These are phyloP conservation scores for Tetraselmis chui DNA, from an alignment of 139 green algal species.

Conservation along the genomic window DNA sequence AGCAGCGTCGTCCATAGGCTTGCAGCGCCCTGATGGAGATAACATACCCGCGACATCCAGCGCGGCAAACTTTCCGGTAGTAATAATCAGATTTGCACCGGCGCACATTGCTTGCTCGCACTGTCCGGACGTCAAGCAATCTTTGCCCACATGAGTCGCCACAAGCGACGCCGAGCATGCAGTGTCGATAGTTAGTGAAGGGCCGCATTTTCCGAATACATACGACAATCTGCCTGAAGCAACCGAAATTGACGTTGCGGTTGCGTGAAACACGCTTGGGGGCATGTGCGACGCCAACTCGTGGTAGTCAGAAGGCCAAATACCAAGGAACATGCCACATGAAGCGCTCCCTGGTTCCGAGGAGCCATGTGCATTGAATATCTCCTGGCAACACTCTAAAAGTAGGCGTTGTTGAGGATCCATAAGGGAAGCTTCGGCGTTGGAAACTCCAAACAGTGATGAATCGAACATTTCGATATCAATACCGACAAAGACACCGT, in stretches of 20 bases:
- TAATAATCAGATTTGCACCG: not conserved
- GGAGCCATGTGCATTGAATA: not conserved
- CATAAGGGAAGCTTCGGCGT: conserved; percentile 32
- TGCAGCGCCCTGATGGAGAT: conserved; percentile 68
- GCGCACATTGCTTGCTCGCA: not conserved
- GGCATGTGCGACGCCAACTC: not conserved
- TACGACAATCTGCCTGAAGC: conserved; percentile 67
- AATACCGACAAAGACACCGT: conserved; percentile 53
- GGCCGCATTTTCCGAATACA: conserved; percentile 66
- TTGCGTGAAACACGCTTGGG: conserved; percentile 11
- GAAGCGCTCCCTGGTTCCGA: not conserved
- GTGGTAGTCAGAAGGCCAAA: not conserved
- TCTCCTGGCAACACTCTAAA: conserved; percentile 30
- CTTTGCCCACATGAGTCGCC: conserved; percentile 36
- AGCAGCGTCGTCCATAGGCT: conserved; percentile 72
- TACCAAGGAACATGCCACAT: not conserved
- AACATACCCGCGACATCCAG: conserved; percentile 56
- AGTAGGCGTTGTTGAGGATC: conserved; percentile 73
- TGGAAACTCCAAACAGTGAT: conserved; percentile 51
- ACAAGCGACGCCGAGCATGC: conserved; percentile 75
- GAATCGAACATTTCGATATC: conserved; percentile 64
- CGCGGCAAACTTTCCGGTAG: not conserved
- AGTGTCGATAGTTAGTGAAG: conserved; percentile 68
- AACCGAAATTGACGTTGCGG: conserved; percentile 37
- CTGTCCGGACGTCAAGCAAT: not conserved